Base-by-base conservation (phyloP, 768 basidiomycete species). In the Flagelloscypha sp. region DNA sequence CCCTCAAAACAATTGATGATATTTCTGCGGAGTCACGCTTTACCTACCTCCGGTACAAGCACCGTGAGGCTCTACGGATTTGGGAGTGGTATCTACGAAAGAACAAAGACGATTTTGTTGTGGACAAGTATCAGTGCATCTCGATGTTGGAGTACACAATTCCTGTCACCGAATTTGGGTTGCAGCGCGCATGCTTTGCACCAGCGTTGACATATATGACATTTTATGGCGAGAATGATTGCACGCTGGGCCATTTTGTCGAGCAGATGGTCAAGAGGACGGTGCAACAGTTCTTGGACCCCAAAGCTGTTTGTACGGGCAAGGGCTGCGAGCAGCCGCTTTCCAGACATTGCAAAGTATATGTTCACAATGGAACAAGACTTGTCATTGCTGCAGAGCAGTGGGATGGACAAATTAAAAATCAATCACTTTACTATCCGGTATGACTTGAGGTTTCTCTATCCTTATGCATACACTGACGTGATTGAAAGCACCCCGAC, bases 41-140 rank as follows among this genome's bases (percentile, higher is more conserved):
- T 25, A 72, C 70, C 30, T 63, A 76, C 24, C 59, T 85, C 24
- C 79, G 83, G 52, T 81, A 79, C 67, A 79, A 81, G 45, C 85
- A 92, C 37, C 81, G 83, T 46, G 89, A 94, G 47, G 84, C 88
- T 44, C 73, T 84, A 24, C 79, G 86, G 27, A 75, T 94, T 19
- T 97, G 93, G 92, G 86, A 90, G 48, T 95, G 90, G 92, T 94
- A 94, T 51, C 62, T 86, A 8, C 75, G 85, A 33, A 85, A 88
- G 58, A 89, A 92, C 51, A 52, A 63, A 9, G 86, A 90, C 49
- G 84, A 87, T 49, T 82, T 98, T 48, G 74, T 85, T 24, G 85
- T 93, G 27, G 88, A 90, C 54, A 87, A 90, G 53, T 95, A 93
- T 48, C 95, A 98, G 51, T 77, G 80, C 49, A 82, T 98, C 53